Evolutionary conservation across 192 early-diverging fungal genomes (phyloP), one percentile per base, ranked within the genome.

Genomic region (Mortierella alpina): DNA sequence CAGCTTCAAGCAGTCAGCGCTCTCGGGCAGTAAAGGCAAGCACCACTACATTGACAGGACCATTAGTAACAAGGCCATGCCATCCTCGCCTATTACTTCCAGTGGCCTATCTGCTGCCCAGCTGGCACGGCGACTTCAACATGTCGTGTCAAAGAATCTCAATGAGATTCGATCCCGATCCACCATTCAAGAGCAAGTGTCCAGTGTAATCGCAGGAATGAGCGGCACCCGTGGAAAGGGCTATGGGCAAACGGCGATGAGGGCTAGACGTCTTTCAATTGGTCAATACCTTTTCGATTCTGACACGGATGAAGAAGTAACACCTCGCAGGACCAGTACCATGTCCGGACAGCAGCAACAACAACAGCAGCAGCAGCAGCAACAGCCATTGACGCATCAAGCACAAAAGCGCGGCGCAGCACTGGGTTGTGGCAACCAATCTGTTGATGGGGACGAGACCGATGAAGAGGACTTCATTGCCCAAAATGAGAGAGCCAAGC

Each of bases 1-100:
- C 51, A 80, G 72, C 54, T 80, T 80, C 59, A 72, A 63, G 23
- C 77, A 80, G 47, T 80, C 77, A 11, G 59, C 77, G 11, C 59
- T 80, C 17, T 80, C 77, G 2, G 31, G 7, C 2, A 52, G 69
- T 1, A 31, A 31, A 31, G 53, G 59, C 41, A 75, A 69, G 42
- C 62, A 74, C 18, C 31, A 55, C 1, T 23, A 66, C 15, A 62
- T 70, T n/a, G 31, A 31, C 31, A 31, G 31, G 31, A 65, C 31
- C 13, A 42, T 67, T 18, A 55, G 46, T 42, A 68, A 63, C 48
- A 68, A 50, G 22, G 67, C 61, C 13, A 47, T 18, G 40, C 50
- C 10, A 40, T 48, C 23, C 41, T 51, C 55, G n/a, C 48, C 61
- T 42, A 66, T 11, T 9, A 39, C 59, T n/a, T 67, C 77, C 0